A percentile compares a stretch with the other conserved stretches of the same genome.
Conservation (phyloP, 352 stramenopile genomes). For the Pseudoperonospora humuli region DNA sequence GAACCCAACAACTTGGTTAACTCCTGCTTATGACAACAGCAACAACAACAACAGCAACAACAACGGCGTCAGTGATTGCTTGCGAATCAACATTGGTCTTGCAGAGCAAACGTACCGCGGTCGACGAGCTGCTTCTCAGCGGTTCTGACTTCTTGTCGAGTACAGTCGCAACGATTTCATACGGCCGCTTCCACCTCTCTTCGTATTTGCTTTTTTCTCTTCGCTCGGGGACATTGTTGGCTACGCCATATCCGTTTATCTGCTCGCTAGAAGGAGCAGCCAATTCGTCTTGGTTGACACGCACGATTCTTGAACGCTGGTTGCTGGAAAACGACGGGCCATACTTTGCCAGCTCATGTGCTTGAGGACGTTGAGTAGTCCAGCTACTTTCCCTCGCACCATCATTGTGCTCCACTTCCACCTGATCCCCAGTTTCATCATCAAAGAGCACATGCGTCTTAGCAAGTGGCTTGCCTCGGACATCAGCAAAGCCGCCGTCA, state of each 20-base stretch:
- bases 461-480: slow-evolving; percentile 10
- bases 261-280: neutral
- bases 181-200: slow-evolving; percentile 73
- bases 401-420: slow-evolving; percentile 7
- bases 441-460: slow-evolving; percentile 42
- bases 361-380: slow-evolving; percentile 1
- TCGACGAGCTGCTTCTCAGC: neutral
- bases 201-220: slow-evolving; percentile 31
- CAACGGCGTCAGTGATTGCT: slow-evolving; percentile 1
- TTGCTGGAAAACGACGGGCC: slow-evolving; percentile 27
- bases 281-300: neutral
- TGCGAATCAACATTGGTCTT: neutral
- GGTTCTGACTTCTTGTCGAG: slow-evolving; percentile 21
- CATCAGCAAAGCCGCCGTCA: neutral
- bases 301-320: neutral
- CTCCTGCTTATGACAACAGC: slow-evolving; percentile 12
- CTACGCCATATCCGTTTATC: neutral
- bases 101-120: slow-evolving; percentile 10
- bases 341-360: slow-evolving; percentile 47
- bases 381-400: neutral
- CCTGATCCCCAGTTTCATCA: slow-evolving; percentile 18
- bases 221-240: slow-evolving; percentile 1
- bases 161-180: slow-evolving; percentile 66
- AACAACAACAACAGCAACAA: slow-evolving; percentile 2
- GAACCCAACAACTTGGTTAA: slow-evolving; percentile 20